Conservation (phyloP, 257 asterid genomes). For the Salvia rosmarinus region DNA sequence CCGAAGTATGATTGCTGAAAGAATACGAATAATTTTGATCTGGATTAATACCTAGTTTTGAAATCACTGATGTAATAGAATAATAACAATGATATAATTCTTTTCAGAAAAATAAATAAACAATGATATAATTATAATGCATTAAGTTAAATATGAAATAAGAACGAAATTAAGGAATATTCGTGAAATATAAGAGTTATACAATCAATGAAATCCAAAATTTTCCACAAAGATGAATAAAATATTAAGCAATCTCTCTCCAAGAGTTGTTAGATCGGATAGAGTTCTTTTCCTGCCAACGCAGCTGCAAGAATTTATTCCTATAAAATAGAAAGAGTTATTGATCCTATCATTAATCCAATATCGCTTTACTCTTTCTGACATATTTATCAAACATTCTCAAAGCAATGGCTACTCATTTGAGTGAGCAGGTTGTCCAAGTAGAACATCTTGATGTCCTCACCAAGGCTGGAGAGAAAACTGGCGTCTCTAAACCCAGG, state of each 20-base stretch:
- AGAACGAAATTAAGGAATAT: no score
- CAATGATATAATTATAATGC: no score
- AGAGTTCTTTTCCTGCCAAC: not conserved
- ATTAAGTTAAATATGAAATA: no score
- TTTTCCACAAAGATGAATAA: not conserved
- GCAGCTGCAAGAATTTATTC: not conserved
- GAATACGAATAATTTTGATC: no score
- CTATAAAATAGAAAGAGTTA: not conserved
- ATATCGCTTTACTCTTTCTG: not conserved
- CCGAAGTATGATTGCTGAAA: no score
- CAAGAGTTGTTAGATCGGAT: not conserved
- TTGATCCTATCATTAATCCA: not conserved
- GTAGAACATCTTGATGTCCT: slow-evolving; percentile 86
- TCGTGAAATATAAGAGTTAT: no score
- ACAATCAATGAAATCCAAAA: not conserved
- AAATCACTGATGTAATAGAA: no score
- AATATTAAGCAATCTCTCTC: not conserved
- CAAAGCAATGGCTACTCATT: slow-evolving; percentile 34
- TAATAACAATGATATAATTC: no score
- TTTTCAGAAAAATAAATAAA: no score
- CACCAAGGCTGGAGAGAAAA: slow-evolving; percentile 70
- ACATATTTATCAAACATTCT: not conserved
- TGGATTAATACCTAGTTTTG: no score
- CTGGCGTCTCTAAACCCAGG: slow-evolving; percentile 89
- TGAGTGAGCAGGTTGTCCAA: slow-evolving; percentile 32